These are phyloP conservation scores for Fomitopsis pinicola DNA, from an alignment of 1,284 basidiomycete species.

Conservation along the genomic window DNA sequence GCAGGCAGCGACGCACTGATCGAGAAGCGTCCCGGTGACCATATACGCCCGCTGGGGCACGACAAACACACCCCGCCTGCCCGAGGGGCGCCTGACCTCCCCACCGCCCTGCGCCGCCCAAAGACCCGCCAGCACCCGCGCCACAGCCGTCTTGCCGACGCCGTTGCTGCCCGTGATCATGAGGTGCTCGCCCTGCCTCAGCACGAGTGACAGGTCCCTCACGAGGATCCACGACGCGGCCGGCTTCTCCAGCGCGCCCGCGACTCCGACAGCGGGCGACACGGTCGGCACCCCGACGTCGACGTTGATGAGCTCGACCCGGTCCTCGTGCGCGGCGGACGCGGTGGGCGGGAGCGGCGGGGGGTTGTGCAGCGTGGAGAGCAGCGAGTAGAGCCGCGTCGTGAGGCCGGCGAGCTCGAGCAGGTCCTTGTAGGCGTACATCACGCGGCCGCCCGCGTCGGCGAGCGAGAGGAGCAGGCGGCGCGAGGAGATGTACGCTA, in stretches of 20 bases:
- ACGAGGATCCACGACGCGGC: conserved; percentile 49
- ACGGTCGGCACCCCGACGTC: conserved; percentile 78
- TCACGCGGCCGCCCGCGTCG: conserved; percentile 90
- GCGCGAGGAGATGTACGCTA: conserved; percentile 96
- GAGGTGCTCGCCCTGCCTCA: conserved; percentile 81
- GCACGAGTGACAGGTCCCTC: conserved; percentile 65
- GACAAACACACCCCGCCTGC: conserved; percentile 70
- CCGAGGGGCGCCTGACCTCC: conserved; percentile 37
- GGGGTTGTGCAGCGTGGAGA: conserved; percentile 82
- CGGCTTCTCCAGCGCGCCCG: conserved; percentile 30
- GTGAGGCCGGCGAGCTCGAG: conserved; percentile 93
- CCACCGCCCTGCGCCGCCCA: conserved; percentile 66
- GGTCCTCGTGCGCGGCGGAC: conserved; percentile 29
- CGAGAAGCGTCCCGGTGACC: conserved; percentile 80
- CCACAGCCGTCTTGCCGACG: conserved; percentile 92
- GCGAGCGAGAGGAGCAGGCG: conserved; percentile 89
- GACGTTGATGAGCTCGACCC: conserved; percentile 49
- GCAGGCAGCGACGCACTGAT: conserved; percentile 56
- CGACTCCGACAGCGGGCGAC: conserved; percentile 7
- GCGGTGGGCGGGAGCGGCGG: conserved; percentile 39
- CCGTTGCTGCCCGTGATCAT: conserved; percentile 94
- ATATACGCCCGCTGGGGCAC: conserved; percentile 93
- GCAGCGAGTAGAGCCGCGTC: conserved; percentile 82
- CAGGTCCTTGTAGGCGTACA: conserved; percentile 91
- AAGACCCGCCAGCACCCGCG: conserved; percentile 85